Base-by-base conservation (phyloP, 2,329 filamentous ascomycete species). In the Cytospora schulzeri region DNA sequence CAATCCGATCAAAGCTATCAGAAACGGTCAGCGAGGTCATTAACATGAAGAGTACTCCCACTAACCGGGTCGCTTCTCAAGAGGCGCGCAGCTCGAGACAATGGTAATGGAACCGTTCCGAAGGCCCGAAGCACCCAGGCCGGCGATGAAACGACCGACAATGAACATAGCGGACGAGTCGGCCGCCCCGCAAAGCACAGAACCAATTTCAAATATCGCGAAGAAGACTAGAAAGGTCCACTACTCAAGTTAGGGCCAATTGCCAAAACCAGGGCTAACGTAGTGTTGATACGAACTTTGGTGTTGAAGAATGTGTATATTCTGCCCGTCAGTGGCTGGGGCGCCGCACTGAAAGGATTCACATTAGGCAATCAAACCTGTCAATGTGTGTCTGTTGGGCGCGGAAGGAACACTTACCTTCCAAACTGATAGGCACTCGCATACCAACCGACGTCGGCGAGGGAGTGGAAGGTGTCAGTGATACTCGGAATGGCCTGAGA, bases 121-220 rank as follows among this genome's bases (percentile, higher is more conserved):
- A 2, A 87, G 68, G 0, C 81, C 85, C 1, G 84, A 78, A 1
- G 76, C 77, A 1, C 85, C 85, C 0, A 81, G 67, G 0, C 85
- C 85, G 0, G 85, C 81, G 3, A 88, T 73, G 3, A 82, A 80
- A 5, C 85, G 79, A 1, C 84, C 84, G 11, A 81, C 70, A 60
- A 88, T 87, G 60, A 88, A 78, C 76, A 83, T 83, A 0, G 73
- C 68, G 0, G 82, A 83, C 12, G 76, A 81, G 0, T 70, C 74
- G 0, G 85, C 80, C 58, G 78, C 67, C 62, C 74, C 85, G 66
- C 84, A 87, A n/a, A 88, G 71, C 4, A 83, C 68, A 0, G 81
- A 85, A 2, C 85, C 85, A 0, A 86, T 26, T 69, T 87, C 83
- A 66, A 88, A 88, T 50, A 85, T 62, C 41, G 73, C 68, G 31